Evolutionary conservation across 1,139 yeast species (phyloP), one percentile per base, ranked within the genome.

Genomic region (Saccharomyces hybrid): DNA sequence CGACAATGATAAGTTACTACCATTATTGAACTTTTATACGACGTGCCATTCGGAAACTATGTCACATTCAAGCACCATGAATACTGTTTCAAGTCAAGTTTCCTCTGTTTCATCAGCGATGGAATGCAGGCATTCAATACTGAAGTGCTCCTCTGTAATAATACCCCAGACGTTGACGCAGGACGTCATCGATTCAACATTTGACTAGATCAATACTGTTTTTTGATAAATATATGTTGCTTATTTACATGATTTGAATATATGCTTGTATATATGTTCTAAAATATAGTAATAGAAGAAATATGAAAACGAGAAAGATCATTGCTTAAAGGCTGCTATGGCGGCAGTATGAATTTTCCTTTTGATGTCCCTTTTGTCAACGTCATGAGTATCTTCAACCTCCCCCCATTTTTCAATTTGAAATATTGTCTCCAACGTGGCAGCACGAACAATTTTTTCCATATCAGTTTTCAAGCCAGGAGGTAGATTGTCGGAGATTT

Each of bases 341-440:
- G 90, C 86, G 38, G 96, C 95, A 62, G 91, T 80, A 34, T 93
- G 82, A 52, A 93, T 77, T 64, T 84, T 84, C 71, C 98, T 81
- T 62, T 88, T 77, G 70, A 95, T 79, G 62, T 93, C 97, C 50
- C 84, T 96, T 70, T 86, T 86, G 65, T 89, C 96, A 16, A 93
- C 98, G 70, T 93, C 99, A 68, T 93, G 99, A 3, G 98, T 90
- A 66, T 93, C 99, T 73, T 93, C 99, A 26, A 93, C 98, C 71
- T 93, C 97, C 46, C 99, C 99, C 99, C 99, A 93, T 65, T 84
- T 80, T 46, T 81, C 83, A 28, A 96, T 88, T 71, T 93, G 99
- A 71, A 81, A 81, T 51, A 85, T 83, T 5, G 86, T 85, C 68
- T 93, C 99, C 64, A 93, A 75, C 55, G 86, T 84, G 9, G 91